phyloP scores from a whole-genome alignment of 163 green algal genomes.

The Scenedesmus sp. region DNA sequence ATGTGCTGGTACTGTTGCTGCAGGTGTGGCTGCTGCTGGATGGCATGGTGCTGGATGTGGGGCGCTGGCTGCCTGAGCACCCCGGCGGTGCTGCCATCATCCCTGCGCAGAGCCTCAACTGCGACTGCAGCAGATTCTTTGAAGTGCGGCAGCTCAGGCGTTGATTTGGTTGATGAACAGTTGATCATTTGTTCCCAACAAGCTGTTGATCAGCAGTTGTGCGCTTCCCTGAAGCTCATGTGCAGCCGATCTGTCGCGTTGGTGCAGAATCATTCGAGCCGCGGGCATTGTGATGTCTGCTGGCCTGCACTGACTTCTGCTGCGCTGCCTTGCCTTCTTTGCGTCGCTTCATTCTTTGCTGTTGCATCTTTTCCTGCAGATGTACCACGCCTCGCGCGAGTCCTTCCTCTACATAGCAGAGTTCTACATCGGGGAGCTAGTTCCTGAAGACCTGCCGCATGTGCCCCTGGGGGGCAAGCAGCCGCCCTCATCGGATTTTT shows the following conservation, averaged over 20 bases:
- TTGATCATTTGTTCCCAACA: too few relatives aligned
- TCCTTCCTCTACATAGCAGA: slow-evolving; percentile 81
- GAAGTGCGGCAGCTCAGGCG: slow-evolving; percentile 53
- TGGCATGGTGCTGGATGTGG: slow-evolving; percentile 85
- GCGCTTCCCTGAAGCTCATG: too few relatives aligned
- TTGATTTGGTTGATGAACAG: background rate
- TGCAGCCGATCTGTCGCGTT: too few relatives aligned
- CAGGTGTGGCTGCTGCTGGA: slow-evolving; percentile 77
- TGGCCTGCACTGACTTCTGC: background rate
- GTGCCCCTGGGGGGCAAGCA: slow-evolving; percentile 53
- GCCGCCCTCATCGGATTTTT: slow-evolving; percentile 67
- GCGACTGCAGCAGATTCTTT: slow-evolving; percentile 77
- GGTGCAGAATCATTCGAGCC: too few relatives aligned
- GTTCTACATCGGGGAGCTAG: slow-evolving; percentile 80
- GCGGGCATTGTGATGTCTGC: too few relatives aligned
- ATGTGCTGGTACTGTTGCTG: slow-evolving; percentile 3
- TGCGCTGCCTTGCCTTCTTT: too few relatives aligned
- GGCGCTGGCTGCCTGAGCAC: slow-evolving; percentile 83
- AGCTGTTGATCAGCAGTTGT: too few relatives aligned
- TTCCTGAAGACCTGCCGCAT: background rate
- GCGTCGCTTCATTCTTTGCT: background rate
- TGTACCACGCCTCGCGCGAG: slow-evolving; percentile 80
- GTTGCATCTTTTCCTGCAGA: slow-evolving; percentile 27
- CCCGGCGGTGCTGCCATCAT: slow-evolving; percentile 82
- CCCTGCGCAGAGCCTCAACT: slow-evolving; percentile 71